Base-by-base conservation (phyloP, 106 monocot genomes). In the Hemerocallis citrina region DNA sequence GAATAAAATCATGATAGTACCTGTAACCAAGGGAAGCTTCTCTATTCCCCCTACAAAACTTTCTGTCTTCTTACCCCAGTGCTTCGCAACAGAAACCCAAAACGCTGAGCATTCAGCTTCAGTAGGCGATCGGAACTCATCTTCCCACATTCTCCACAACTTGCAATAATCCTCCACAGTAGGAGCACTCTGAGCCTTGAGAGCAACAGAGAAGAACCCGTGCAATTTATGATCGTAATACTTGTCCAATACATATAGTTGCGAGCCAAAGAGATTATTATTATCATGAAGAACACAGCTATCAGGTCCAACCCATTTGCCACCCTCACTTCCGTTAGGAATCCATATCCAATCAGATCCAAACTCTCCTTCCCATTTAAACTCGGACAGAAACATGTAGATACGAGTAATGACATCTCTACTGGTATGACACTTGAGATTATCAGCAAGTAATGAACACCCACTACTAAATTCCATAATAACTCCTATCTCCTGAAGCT, bases 321-420 rank as follows among this genome's bases (percentile, higher is more conserved):
- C 61, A 28, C 30, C 61, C 9, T 62, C 44, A 11, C n/a, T 32
- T 5, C 61, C 43, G 19, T 62, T 44, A n/a, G 61, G 43, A n/a
- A 62, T 31, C 61, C 61, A 62, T 10, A 62, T 62, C 61, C 28
- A 62, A 44, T 62, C 61, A 12, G 28, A 29, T 41, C 9, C 44
- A 17, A 43, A 15, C 31, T 62, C 44, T 7, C 43, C 43, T 15
- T 62, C 61, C 61, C 61, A 62, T 19, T 62, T 62, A n/a, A 44
- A 30, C 10, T 43, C 14, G 12, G 7, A 6, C 61, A 62, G 44
- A 12, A 23, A 62, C 40, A 12, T 43, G 61, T 62, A 62, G n/a
- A 62, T 37, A 43, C 61, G 24, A 44, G 27, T 7, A 29, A 62
- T 62, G 7, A n/a, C 41, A 62, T 14, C 20, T 1, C 1, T 29